Conservation (phyloP, 2,329 filamentous ascomycete species). For the Exutisphaerella laricina region DNA sequence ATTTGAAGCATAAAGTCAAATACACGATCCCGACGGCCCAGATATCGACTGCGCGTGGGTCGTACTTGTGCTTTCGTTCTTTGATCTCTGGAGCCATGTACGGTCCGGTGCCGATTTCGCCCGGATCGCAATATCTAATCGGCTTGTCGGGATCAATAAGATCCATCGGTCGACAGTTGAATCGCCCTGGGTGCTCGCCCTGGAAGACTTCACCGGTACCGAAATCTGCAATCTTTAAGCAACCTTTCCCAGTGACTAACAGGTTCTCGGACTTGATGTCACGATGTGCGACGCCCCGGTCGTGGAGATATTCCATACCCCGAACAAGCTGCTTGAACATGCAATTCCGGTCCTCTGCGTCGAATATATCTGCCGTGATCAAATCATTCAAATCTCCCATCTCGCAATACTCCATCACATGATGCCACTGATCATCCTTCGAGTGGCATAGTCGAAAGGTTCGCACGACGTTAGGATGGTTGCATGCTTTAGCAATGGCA, state of each 20-base stretch:
- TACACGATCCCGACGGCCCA: slow-evolving; percentile 84
- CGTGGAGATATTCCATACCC: slow-evolving; percentile 75
- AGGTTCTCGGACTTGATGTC: slow-evolving; percentile 90
- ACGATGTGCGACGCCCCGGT: slow-evolving; percentile 79
- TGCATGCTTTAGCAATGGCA: slow-evolving; percentile 76
- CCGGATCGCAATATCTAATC: slow-evolving; percentile 66
- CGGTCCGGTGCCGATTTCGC: slow-evolving; percentile 77
- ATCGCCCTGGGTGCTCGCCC: slow-evolving; percentile 72
- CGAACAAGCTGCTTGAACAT: slow-evolving; percentile 86
- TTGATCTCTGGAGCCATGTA: slow-evolving; percentile 86
- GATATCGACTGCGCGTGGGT: slow-evolving; percentile 74
- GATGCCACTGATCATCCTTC: slow-evolving; percentile 74
- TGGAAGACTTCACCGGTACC: slow-evolving; percentile 82
- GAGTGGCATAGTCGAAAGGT: slow-evolving; percentile 63
- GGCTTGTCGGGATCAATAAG: slow-evolving; percentile 67
- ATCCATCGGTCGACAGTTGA: slow-evolving; percentile 48
- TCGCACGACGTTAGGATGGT: slow-evolving; percentile 83
- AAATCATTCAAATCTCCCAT: slow-evolving; percentile 75
- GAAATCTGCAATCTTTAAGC: slow-evolving; percentile 88
- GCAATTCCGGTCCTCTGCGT: slow-evolving; percentile 65
- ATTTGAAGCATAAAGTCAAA: slow-evolving; percentile 67
- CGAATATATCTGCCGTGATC: slow-evolving; percentile 64
- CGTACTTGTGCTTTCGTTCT: slow-evolving; percentile 59
- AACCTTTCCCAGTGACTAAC: slow-evolving; percentile 69
- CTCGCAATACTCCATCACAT: slow-evolving; percentile 88